Base-by-base conservation (phyloP, 2,329 filamentous ascomycete genomes). In the Curvularia hawaiiensis region DNA sequence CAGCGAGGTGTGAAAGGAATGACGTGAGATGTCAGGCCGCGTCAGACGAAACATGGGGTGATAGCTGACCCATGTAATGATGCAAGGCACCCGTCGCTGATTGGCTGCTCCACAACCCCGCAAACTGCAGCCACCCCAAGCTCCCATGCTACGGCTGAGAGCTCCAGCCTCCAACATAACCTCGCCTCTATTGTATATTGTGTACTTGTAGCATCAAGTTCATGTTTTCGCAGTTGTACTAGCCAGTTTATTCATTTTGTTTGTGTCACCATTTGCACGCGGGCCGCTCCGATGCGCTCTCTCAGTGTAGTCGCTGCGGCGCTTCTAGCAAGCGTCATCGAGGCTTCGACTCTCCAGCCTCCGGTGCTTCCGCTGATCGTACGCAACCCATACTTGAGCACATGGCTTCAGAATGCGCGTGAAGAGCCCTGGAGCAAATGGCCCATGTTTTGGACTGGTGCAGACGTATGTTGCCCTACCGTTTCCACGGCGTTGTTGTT, bases 371-470 rank as follows among this genome's bases (percentile, higher is more conserved):
- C 81, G 14, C 74, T 83, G 61, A 77, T 82, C 56, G 81, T 83
- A 45, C 77, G 81, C 55, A 83, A 80, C 57, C 81, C 81, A 16
- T 83, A 83, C 65, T 70, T 83, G 53, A 82, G 79, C 54, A 80
- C 80, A 67, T 84, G 75, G 82, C 79, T 91, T 55, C 81, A 82
- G 47, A 83, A 85, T 74, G 90, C 91, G 40, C 84, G 92, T 64
- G 84, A 89, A 54, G 83, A 83, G 45, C 92, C 92, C 2, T 96
- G 91, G 91, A 84, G 86, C 52, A 84, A 86, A 77, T 96, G 92
- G 92, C 92, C 92, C 24, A 94, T 94, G 75, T 92, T 93, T 75
- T 93, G 88, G 82, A 90, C 88, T 7, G 90, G 90, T 33, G 81
- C 87, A 68, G 83, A 88, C 71, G 82, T 85, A 74, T 33, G 60